Evolutionary conservation across 2,329 filamentous ascomycete species (phyloP), one percentile per base, ranked within the genome.

Genomic region (Reticulascus tulasneorum): DNA sequence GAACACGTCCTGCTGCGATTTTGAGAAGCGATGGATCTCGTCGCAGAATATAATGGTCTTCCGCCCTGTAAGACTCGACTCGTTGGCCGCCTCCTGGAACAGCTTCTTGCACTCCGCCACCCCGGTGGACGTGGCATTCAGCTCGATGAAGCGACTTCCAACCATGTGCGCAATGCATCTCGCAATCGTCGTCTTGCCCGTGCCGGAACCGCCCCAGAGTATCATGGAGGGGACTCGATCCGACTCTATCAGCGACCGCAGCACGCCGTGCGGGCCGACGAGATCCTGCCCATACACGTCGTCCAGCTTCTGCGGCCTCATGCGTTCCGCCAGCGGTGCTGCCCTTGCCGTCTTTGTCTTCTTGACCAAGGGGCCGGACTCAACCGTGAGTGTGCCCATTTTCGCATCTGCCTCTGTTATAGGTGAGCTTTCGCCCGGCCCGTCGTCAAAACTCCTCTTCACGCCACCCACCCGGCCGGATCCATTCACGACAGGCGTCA

Each of bases 1-100:
- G 50, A 97, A 97, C 1, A 96, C 85, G 60, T 97, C 93, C 56
- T 98, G 93, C 58, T 97, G 93, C 0, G 82, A 75, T 63, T 95
- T 96, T 49, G 77, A 85, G 68, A 95, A 95, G 19, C 91, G 73
- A 61, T 95, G 89, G 30, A 96, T 93, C 67, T 97, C 93, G 64
- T 98, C 93, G 64, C 91, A 96, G 59, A 98, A 98, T 46, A 98
- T 80, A 46, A 98, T 94, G 0, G 93, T 97, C 64, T 86, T 91
- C 43, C 89, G 76, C 2, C 91, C 91, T 0, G 88, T 94, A 33
- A 97, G 67, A 2, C 71, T 67, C 29, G 89, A 64, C 57, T 97
- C 93, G 52, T 81, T 86, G 41, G 77, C 79, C 0, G 93, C 90
- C 48, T 96, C 89, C 16, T 72, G 68, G 52, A 97, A 96, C 36